Evolutionary conservation across 106 monocot species (phyloP).

Genomic region (Vanilla planifolia): DNA sequence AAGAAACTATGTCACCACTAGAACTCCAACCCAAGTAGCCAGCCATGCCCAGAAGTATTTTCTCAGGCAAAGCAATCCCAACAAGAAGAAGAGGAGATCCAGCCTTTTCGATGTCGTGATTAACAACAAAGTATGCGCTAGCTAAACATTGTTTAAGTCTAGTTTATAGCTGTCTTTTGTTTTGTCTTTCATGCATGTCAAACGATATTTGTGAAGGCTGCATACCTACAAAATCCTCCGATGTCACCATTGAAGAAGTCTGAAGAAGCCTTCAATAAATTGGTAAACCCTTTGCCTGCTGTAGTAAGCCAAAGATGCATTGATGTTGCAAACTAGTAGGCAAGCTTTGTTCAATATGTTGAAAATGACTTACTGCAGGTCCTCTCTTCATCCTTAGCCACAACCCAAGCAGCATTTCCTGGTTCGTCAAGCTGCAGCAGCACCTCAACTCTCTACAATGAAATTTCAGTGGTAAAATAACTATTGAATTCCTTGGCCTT

Average conservation of each 20-base stretch:
- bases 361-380: not conserved
- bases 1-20: conserved; percentile 29
- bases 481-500: too few relatives aligned
- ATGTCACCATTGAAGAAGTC: conserved; percentile 6
- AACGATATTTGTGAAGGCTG: not conserved
- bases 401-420: not conserved
- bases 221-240: conserved; percentile 3
- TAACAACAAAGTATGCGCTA: conserved; percentile 15
- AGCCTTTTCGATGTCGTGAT: conserved; percentile 43
- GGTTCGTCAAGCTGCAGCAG: not conserved
- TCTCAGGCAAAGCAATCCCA: conserved; percentile 32
- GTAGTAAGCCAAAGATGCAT: not conserved
- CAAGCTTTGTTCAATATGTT: not conserved
- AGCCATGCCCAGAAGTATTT: conserved; percentile 49
- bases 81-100: conserved; percentile 37
- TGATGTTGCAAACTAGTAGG: not conserved
- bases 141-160: not conserved
- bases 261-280: conserved; percentile 5
- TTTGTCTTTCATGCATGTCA: not conserved
- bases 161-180: not conserved
- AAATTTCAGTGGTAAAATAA: not conserved
- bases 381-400: not conserved
- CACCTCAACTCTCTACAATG: not conserved
- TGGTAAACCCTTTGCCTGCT: not conserved
- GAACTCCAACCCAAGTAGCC: conserved; percentile 43